Base-by-base conservation (phyloP, 768 basidiomycete species). In the Rubroboletus satanas region DNA sequence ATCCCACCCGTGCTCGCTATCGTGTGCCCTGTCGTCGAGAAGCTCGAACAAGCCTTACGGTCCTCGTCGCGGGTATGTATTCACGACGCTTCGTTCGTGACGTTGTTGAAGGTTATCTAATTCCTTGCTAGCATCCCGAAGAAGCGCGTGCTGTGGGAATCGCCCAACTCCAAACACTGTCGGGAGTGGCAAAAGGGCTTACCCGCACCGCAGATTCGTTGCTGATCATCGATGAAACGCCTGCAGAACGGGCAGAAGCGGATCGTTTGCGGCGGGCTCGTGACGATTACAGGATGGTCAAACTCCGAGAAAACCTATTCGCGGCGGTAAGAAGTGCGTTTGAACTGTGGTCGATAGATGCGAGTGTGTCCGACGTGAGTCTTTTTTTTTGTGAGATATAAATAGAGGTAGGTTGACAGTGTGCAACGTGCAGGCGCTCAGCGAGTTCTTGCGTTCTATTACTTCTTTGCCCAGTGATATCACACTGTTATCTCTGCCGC, bases 151-250 rank as follows among this genome's bases (percentile, higher is more conserved):
- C 73, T 0, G 64, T 84, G 3, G 82, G 83, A 2, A 82, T 91
- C 21, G 78, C 85, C 14, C 86, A 93, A 55, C 78, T 96, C 1
- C 86, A 90, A 60, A 88, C 86, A 0, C 75, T 98, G 14, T 81
- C 91, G 0, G 95, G 93, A 10, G 83, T 94, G 28, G 90, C 92
- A 1, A 89, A 88, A 56, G 95, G 95, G 5, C 78, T 98, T 7
- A 92, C 95, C 0, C 82, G 88, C 14, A 82, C 82, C 0, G 79
- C 79, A 5, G 94, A 95, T 61, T 80, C 83, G 29, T 67, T 87
- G 44, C 74, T 79, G 38, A 79, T 84, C 31, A 75, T 85, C 12
- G 84, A 84, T 48, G 77, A 76, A 11, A 76, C 80, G n/a, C 77
- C 77, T n/a, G 81, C 77, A 21, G 75, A 77, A 3, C 71, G 77